Base-by-base conservation (phyloP, 345 rosid species). In the Eucalyptus coolabah region DNA sequence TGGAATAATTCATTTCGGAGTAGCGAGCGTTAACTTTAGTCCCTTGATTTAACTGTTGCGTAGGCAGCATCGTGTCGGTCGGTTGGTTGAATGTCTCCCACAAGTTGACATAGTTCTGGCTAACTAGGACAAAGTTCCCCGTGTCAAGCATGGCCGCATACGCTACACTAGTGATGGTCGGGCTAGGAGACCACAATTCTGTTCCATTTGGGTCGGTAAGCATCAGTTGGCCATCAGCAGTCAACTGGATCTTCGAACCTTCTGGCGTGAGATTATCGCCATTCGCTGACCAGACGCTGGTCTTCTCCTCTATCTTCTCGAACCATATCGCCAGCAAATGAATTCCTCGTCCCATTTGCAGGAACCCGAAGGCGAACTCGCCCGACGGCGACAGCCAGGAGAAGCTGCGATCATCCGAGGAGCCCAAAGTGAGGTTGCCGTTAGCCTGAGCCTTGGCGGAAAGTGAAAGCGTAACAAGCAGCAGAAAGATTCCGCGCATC, bases 1-100 rank as follows among this genome's bases (percentile, higher is more conserved):
- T 42, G 4, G 94, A 93, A 54, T 89, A 91, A 86, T 91, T 93
- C n/a, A 50, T 90, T 18, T 87, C 89, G 5, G 93, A 91, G 86
- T 91, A 93, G 19, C 89, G 88, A 32, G 95, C 72, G 9, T 87
- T 8, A 12, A 95, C 90, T 47, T 69, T 37, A 18, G 24, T 45
- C 15, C 87, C 91, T 8, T 2, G 51, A 9, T 63, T 65, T 89
- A 95, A 26, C 5, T 21, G 86, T 91, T 96, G 96, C 6, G 91
- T 89, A 65, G 97, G 96, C 37, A 95, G 50, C 8, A 96, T 47
- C 3, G 95, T 94, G 23, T 96, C 96, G 2, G 97, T 93, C 12
- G 96, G 96, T 6, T 91, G 4, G 51, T 44, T 89, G 80, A 94
- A 96, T 47, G 93, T 93, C 87, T 92, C 89, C 96, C 98, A 94